Evolutionary conservation across 2,329 filamentous ascomycete genomes (phyloP).

Genomic region (Exophiala sp.): DNA sequence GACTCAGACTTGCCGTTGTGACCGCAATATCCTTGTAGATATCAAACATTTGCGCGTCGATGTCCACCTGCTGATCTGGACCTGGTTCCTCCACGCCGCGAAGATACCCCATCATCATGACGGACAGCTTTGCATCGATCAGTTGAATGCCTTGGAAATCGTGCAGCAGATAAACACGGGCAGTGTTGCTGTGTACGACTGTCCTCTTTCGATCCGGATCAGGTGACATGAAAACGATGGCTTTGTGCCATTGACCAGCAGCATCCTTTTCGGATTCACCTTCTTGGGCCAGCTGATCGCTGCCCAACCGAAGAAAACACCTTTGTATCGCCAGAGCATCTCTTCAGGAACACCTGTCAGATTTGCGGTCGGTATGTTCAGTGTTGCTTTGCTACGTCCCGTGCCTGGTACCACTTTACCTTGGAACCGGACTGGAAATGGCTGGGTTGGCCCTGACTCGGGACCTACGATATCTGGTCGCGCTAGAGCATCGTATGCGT

Average conservation of each 20-base stretch:
- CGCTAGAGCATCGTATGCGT: slow-evolving; percentile 27
- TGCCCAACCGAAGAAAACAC: slow-evolving; percentile 65
- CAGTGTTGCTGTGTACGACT: slow-evolving; percentile 50
- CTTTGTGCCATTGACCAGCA: slow-evolving; percentile 54
- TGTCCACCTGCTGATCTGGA: slow-evolving; percentile 35
- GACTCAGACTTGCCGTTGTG: slow-evolving; percentile 36
- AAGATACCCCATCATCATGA: slow-evolving; percentile 61
- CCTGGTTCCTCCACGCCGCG: slow-evolving; percentile 39
- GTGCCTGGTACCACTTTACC: slow-evolving; percentile 49
- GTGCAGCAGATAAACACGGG: slow-evolving; percentile 54
- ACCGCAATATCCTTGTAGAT: slow-evolving; percentile 37
- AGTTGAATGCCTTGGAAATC: slow-evolving; percentile 48
- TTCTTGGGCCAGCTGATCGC: slow-evolving; percentile 39
- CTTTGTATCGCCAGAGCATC: slow-evolving; percentile 53
- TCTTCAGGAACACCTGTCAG: slow-evolving; percentile 52
- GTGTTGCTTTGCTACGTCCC: slow-evolving; percentile 38
- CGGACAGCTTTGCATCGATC: slow-evolving; percentile 45
- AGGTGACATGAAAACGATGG: slow-evolving; percentile 56
- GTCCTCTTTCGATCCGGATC: slow-evolving; percentile 45
- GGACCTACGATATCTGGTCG: slow-evolving; percentile 43
- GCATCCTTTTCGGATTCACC: slow-evolving; percentile 33
- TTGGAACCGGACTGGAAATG: slow-evolving; percentile 53
- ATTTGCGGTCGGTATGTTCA: slow-evolving; percentile 55
- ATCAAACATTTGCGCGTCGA: slow-evolving; percentile 38
- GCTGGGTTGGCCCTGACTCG: slow-evolving; percentile 51